Evolutionary conservation across 202 grass and related monocot genomes (phyloP), one percentile per base, ranked within the genome.

Genomic region (Brachypodium distachyon): DNA sequence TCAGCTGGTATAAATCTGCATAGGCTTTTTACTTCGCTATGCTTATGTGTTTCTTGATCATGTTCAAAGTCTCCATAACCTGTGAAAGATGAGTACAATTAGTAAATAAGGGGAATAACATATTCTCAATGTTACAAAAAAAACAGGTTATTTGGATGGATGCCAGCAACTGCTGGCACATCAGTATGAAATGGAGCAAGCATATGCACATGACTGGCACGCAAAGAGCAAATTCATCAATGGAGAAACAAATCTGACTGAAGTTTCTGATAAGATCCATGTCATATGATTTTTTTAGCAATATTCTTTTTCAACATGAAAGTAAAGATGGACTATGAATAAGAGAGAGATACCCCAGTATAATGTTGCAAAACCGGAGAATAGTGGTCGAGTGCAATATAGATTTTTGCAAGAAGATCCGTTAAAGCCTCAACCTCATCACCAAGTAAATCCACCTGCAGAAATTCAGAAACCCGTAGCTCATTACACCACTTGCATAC

Each of bases 401-500:
- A 97, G 39, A 97, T 87, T 77, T 93, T 93, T 75, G 87, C 90
- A 79, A 93, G 87, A 77, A 97, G 87, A 80, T 84, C 53, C 4
- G 82, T 59, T 76, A 97, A 77, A 54, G 83, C 69, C 54, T 97
- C 93, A 81, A 97, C 90, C 66, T 97, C 93, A 81, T 97, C 93
- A 17, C 89, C 93, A 74, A 97, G 86, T 77, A 93, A 87, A 93
- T 97, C 93, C 70, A 97, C 93, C 93, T 97, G 85, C 61, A 56
- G 26, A 75, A 81, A 27, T 9, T 26, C 19, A 48, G 22, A 65
- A 73, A 58, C 14, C 14, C 10, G 7, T 14, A 43, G 9, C 51
- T 41, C 18, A 40, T 18, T 70, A 58, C 65, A 67, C 27, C 32
- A 79, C 63, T 42, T 21, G 13, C 7, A 21, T 3, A 16, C 46